phyloP scores from a whole-genome alignment of 352 stramenopile species.

The Phytophthora vignae region DNA sequence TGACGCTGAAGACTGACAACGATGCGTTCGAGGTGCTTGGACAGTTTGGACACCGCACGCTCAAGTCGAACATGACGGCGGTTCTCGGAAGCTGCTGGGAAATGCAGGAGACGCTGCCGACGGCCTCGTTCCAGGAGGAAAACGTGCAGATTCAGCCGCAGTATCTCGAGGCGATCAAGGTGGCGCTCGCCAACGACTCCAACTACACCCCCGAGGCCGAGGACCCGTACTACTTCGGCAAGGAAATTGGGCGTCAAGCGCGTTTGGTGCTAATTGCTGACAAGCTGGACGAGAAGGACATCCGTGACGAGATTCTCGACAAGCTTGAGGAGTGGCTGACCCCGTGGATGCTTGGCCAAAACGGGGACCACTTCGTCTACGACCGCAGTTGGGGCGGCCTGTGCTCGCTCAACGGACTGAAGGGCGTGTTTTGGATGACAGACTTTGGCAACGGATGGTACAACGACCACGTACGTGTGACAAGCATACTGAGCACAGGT shows the following conservation, averaged over 20 bases:
- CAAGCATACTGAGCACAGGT: not conserved
- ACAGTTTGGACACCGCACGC: conserved; percentile 64
- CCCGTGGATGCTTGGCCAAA: conserved; percentile 82
- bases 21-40: conserved; percentile 53
- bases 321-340: conserved; percentile 73
- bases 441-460: conserved; percentile 95
- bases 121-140: conserved; percentile 55
- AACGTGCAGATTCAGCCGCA: conserved; percentile 41
- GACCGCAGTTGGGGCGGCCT: conserved; percentile 94
- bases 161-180: conserved; percentile 58
- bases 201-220: conserved; percentile 69
- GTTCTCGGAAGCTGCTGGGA: conserved; percentile 71
- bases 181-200: conserved; percentile 67
- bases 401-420: conserved; percentile 91
- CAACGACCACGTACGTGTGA: conserved; percentile 85
- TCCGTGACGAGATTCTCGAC: conserved; percentile 66
- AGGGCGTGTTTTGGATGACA: conserved; percentile 88
- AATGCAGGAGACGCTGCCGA: conserved; percentile 63
- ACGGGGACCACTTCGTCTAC: conserved; percentile 92
- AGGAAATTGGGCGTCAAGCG: conserved; percentile 83
- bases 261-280: conserved; percentile 86
- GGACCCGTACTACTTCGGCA: conserved; percentile 90
- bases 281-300: conserved; percentile 54
- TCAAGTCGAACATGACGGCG: conserved; percentile 87
- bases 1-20: conserved; percentile 44